These are phyloP conservation scores for Cupressus sempervirens DNA, from an alignment of 75 land plant species.

Conservation along the genomic window DNA sequence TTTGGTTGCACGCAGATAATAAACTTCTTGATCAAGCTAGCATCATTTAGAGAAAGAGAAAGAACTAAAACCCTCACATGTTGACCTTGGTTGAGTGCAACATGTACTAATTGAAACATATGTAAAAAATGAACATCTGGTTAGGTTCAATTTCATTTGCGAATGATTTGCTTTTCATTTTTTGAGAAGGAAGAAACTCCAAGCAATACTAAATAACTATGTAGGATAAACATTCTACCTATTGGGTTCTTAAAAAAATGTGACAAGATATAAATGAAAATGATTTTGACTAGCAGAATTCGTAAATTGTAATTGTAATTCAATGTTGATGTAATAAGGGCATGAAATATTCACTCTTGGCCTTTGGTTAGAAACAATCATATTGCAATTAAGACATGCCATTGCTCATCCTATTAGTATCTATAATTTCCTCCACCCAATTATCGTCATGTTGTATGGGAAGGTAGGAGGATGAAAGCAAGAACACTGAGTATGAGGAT, in stretches of 20 bases:
- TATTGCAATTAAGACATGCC: not conserved
- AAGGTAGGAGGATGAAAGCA: not conserved
- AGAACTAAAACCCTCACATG: constrained; percentile 61
- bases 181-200: not conserved
- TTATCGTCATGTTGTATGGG: not conserved
- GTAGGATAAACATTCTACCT: not conserved
- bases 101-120: constrained; percentile 55
- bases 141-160: not conserved
- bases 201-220: not conserved
- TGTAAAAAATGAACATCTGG: not conserved
- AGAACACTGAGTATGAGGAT: not conserved
- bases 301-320: not conserved
- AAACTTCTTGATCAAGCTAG: constrained; percentile 62
- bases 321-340: not conserved
- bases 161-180: not conserved
- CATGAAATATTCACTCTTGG: not conserved
- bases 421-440: not conserved
- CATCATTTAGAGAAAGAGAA: constrained; percentile 79
- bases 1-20: constrained; percentile 51
- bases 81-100: constrained; percentile 49
- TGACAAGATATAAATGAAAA: not conserved
- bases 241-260: not conserved
- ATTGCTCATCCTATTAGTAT: too few relatives aligned
- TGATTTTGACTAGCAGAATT: not conserved
- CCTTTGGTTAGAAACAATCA: not conserved